Conservation (phyloP, 257 asterid genomes). For the Lycium barbarum region DNA sequence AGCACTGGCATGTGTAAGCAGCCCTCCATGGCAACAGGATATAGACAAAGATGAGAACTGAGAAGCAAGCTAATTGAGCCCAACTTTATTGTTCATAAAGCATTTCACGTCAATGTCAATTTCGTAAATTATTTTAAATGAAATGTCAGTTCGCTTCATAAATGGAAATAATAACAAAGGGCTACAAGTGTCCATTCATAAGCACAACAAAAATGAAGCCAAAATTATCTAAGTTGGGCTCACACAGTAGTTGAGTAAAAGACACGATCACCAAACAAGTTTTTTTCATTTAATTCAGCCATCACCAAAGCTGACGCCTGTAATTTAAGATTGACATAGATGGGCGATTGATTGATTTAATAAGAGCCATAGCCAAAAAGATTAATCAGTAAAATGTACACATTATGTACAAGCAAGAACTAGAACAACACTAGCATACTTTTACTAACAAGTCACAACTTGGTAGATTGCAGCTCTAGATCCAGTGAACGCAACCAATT, state of each 20-base stretch:
- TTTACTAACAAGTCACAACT: background rate
- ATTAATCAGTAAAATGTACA: background rate
- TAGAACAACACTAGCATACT: background rate
- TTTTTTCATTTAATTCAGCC: background rate
- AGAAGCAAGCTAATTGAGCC: background rate
- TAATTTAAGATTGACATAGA: background rate
- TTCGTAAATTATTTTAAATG: background rate
- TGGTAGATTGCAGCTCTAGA: background rate
- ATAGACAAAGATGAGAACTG: conserved; percentile 7
- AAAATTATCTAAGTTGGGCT: background rate
- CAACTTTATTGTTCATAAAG: conserved; percentile 4
- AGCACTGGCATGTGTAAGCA: background rate
- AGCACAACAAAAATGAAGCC: conserved; percentile 3
- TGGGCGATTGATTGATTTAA: background rate
- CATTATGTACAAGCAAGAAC: background rate
- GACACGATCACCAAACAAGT: background rate
- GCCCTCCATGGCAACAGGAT: background rate
- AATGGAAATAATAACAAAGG: background rate
- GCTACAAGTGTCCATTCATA: background rate
- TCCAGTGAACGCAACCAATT: background rate
- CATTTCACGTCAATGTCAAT: background rate
- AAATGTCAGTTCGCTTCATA: background rate
- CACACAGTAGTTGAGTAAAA: background rate
- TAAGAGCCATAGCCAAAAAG: background rate
- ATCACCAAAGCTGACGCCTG: background rate